Evolutionary conservation across 768 basidiomycete genomes (phyloP).

Genomic region (Trametes coccinea): DNA sequence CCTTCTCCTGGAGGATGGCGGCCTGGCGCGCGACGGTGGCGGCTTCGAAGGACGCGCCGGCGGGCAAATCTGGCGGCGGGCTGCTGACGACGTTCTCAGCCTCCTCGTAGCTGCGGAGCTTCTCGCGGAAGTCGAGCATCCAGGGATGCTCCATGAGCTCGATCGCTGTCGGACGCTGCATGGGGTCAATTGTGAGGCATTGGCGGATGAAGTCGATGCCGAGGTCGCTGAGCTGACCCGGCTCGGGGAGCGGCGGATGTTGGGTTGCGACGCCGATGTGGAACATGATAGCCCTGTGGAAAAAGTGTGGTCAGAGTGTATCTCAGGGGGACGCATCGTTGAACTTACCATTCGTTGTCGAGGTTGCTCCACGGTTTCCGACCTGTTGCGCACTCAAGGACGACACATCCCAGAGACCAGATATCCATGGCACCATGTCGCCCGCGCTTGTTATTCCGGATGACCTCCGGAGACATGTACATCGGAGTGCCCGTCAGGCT

Average conservation of each 20-base stretch:
- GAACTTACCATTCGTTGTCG: conserved; percentile 93
- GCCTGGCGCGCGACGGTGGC: conserved; percentile 58
- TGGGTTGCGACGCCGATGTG: conserved; percentile 97
- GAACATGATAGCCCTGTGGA: conserved; percentile 97
- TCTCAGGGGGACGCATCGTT: background rate
- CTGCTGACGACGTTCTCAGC: conserved; percentile 51
- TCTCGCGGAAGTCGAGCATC: conserved; percentile 82
- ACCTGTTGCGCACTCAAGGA: conserved; percentile 94
- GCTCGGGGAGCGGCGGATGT: conserved; percentile 92
- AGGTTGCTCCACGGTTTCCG: conserved; percentile 98
- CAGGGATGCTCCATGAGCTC: conserved; percentile 89
- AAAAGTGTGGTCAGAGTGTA: conserved; percentile 10
- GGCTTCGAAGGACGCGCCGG: conserved; percentile 45
- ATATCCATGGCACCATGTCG: conserved; percentile 96
- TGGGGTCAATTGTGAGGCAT: conserved; percentile 86
- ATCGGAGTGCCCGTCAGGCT: conserved; percentile 96
- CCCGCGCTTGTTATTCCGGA: conserved; percentile 89
- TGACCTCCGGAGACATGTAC: conserved; percentile 99
- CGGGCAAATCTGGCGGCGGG: conserved; percentile 46
- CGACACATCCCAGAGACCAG: conserved; percentile 97
- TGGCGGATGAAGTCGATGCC: conserved; percentile 94
- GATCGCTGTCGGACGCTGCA: conserved; percentile 76
- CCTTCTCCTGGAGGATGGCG: conserved; percentile 57
- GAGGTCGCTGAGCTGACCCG: conserved; percentile 80
- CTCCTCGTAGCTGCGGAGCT: conserved; percentile 67